A percentile compares a stretch with the other conserved stretches of the same genome.
These are phyloP conservation scores for Chrysoporthe austroafricana DNA, from an alignment of 2,329 filamentous ascomycete genomes.

Conservation along the genomic window DNA sequence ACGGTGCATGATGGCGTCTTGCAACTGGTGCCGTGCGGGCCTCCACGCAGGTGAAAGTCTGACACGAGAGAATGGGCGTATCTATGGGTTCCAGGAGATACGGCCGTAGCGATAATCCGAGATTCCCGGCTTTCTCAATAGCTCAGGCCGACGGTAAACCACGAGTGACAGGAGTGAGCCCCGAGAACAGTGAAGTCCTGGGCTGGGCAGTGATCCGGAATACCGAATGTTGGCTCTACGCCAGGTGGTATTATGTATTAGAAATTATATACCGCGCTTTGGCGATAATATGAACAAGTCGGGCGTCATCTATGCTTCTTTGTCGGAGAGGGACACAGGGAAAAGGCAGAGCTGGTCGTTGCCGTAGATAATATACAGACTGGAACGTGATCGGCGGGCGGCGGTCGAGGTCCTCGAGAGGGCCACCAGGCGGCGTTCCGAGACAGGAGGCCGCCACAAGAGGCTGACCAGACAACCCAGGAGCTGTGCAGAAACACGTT, in stretches of 20 bases:
- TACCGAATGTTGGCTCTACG: conserved; percentile 33
- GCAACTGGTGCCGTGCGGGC: not conserved
- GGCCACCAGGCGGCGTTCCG: conserved; percentile 14
- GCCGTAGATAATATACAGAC: conserved; percentile 21
- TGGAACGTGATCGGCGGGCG: conserved; percentile 22
- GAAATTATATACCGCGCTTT: conserved; percentile 35
- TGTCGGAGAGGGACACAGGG: not conserved
- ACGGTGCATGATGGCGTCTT: conserved; percentile 45
- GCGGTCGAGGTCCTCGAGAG: conserved; percentile 11
- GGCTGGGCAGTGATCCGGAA: conserved; percentile 27
- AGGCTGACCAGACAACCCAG: conserved; percentile 18
- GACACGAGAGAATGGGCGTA: not conserved
- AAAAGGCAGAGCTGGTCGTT: conserved; percentile 6
- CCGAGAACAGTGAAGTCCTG: conserved; percentile 25
- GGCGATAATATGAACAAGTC: conserved; percentile 22
- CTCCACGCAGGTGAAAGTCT: conserved; percentile 1
- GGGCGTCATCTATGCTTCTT: conserved; percentile 11
- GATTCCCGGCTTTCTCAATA: not conserved
- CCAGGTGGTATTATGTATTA: conserved; percentile 36
- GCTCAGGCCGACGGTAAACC: not conserved
- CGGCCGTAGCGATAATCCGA: not conserved
- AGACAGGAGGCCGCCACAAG: conserved; percentile 24
- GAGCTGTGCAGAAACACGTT: conserved; percentile 17
- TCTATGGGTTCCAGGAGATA: not conserved
- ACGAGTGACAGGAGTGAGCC: not conserved